Conservation (phyloP, 768 basidiomycete genomes). For the Lactarius tabidus region DNA sequence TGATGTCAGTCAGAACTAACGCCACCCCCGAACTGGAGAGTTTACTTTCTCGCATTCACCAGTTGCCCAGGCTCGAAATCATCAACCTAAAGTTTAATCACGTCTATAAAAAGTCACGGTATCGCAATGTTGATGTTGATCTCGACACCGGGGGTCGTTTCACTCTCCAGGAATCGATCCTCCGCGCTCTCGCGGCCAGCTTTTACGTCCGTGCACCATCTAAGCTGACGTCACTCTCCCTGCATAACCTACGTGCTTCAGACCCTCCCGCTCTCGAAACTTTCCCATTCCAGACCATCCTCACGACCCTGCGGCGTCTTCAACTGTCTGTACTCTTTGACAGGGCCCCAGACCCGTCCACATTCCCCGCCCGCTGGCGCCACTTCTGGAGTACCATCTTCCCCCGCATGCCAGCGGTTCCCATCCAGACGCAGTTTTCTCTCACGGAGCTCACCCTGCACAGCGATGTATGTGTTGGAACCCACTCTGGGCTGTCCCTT, state of each 20-base stretch:
- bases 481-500: background rate
- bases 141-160: background rate
- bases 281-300: background rate
- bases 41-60: background rate
- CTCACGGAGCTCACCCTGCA: conserved; percentile 5
- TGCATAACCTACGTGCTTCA: background rate
- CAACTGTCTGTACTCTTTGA: background rate
- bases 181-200: background rate
- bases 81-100: background rate
- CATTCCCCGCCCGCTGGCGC: background rate
- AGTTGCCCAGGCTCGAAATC: background rate
- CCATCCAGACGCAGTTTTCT: background rate
- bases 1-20: background rate
- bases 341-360: background rate
- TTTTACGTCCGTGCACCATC: background rate
- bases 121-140: too few relatives aligned
- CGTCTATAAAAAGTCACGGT: too few relatives aligned
- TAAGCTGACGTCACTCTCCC: background rate
- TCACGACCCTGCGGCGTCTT: background rate
- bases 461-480: background rate
- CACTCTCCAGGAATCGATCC: background rate
- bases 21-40: background rate
- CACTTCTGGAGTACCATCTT: background rate
- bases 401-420: background rate
- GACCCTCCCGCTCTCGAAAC: background rate